Conservation (phyloP, 768 basidiomycete genomes). For the Butyriboletus loyo region DNA sequence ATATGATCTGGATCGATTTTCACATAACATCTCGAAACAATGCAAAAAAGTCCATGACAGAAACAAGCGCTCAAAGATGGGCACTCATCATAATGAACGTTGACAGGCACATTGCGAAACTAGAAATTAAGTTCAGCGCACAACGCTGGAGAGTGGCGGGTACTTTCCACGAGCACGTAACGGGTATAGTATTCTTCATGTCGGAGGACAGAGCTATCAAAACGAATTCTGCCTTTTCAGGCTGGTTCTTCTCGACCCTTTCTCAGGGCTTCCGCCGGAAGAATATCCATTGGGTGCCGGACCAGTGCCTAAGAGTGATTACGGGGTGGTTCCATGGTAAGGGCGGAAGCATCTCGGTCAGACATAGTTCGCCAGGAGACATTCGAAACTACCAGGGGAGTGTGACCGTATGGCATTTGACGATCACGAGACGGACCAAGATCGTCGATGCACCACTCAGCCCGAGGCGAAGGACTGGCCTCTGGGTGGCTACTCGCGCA, state of each 20-base stretch:
- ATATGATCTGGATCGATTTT: too few species aligned
- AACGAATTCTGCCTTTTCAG: slow-evolving; percentile 22
- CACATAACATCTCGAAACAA: too few species aligned
- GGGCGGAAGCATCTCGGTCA: slow-evolving; percentile 16
- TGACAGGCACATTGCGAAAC: too few species aligned
- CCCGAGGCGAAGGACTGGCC: slow-evolving; percentile 45
- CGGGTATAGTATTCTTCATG: too few species aligned
- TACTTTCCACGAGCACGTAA: too few species aligned
- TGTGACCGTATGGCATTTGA: slow-evolving; percentile 38
- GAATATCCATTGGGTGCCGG: slow-evolving; percentile 5
- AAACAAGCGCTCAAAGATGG: slow-evolving; percentile 1
- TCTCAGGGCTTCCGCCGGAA: slow-evolving; percentile 27
- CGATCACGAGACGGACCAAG: too few species aligned
- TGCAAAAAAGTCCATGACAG: too few species aligned
- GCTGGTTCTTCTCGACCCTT: slow-evolving; percentile 24
- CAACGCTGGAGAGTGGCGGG: not conserved
- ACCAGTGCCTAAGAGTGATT: not conserved
- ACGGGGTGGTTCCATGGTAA: too few species aligned
- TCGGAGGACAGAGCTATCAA: slow-evolving; percentile 26
- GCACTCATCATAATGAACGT: slow-evolving; percentile 19
- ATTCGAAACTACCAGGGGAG: slow-evolving; percentile 58
- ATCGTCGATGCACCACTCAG: slow-evolving; percentile 12
- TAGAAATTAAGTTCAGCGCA: too few species aligned
- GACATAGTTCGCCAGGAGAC: slow-evolving; percentile 48
- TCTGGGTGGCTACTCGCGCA: slow-evolving; percentile 13